phyloP scores from a whole-genome alignment of 2,329 filamentous ascomycete genomes.

The Fusarium begoniae region DNA sequence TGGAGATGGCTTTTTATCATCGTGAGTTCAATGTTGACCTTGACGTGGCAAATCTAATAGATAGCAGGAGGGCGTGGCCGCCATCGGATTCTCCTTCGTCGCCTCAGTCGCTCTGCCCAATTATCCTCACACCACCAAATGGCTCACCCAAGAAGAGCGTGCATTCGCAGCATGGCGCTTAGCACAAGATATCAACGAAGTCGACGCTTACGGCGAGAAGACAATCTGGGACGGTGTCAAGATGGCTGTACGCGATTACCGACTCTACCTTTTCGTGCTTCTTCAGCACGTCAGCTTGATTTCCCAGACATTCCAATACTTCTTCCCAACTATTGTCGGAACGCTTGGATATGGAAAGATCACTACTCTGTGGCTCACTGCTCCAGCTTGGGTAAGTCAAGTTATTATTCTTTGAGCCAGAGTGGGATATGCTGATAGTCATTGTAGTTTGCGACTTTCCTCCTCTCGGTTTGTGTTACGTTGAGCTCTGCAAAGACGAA shows the following conservation, averaged over 20 bases:
- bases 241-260: slow-evolving; percentile 58
- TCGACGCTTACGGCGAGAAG: slow-evolving; percentile 51
- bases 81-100: slow-evolving; percentile 49
- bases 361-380: slow-evolving; percentile 65
- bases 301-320: slow-evolving; percentile 69
- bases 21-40: slow-evolving; percentile 18
- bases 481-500: slow-evolving; percentile 62
- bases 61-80: slow-evolving; percentile 53
- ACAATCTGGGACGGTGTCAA: slow-evolving; percentile 56
- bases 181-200: slow-evolving; percentile 57
- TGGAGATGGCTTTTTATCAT: slow-evolving; percentile 77
- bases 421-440: not conserved
- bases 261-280: slow-evolving; percentile 63
- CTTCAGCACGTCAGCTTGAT: slow-evolving; percentile 63
- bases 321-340: slow-evolving; percentile 71
- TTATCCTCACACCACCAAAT: slow-evolving; percentile 62
- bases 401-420: too few species aligned
- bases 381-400: slow-evolving; percentile 60
- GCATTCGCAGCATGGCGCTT: slow-evolving; percentile 63
- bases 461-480: slow-evolving; percentile 63
- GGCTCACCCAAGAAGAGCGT: slow-evolving; percentile 61
- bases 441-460: slow-evolving; percentile 57
- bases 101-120: slow-evolving; percentile 57
- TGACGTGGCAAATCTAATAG: not conserved
- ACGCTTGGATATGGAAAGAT: slow-evolving; percentile 67